phyloP scores from a whole-genome alignment of 495 filamentous ascomycete genomes.

The Penicillium psychrofluorescens region DNA sequence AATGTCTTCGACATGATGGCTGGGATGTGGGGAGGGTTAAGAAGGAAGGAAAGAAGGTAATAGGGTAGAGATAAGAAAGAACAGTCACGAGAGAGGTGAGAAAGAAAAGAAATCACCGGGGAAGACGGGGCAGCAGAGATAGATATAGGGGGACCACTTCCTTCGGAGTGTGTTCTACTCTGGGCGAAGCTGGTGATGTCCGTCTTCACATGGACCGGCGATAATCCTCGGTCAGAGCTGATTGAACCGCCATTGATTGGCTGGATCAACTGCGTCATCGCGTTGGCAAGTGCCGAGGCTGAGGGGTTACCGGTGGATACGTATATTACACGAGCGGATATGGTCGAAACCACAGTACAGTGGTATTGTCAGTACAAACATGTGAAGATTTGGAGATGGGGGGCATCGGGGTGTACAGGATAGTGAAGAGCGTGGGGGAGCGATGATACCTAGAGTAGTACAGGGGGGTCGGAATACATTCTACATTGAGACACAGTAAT shows the following conservation, averaged over 20 bases:
- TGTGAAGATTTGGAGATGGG: no score
- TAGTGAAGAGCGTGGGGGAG: no score
- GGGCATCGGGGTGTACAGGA: no score
- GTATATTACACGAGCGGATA: no score
- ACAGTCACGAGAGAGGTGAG: slow-evolving; percentile 1
- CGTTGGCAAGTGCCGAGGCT: background rate
- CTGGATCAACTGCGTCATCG: slow-evolving; percentile 19
- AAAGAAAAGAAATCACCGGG: slow-evolving; percentile 1
- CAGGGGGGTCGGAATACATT: no score
- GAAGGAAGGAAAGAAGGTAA: slow-evolving; percentile 1
- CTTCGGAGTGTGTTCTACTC: slow-evolving; percentile 5
- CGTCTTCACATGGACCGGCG: background rate
- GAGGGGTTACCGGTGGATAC: no score
- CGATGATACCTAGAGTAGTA: no score
- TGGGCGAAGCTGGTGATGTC: background rate
- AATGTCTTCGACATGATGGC: slow-evolving; percentile 81
- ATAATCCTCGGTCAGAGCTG: slow-evolving; percentile 13
- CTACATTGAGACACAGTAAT: background rate
- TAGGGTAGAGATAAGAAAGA: background rate
- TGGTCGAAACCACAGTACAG: background rate
- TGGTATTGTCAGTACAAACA: background rate
- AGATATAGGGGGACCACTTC: background rate
- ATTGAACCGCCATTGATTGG: slow-evolving; percentile 8
- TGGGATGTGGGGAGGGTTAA: background rate
- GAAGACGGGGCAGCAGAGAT: slow-evolving; percentile 16